phyloP scores from a whole-genome alignment of 2,329 filamentous ascomycete genomes.

The Colletotrichum kahawae region DNA sequence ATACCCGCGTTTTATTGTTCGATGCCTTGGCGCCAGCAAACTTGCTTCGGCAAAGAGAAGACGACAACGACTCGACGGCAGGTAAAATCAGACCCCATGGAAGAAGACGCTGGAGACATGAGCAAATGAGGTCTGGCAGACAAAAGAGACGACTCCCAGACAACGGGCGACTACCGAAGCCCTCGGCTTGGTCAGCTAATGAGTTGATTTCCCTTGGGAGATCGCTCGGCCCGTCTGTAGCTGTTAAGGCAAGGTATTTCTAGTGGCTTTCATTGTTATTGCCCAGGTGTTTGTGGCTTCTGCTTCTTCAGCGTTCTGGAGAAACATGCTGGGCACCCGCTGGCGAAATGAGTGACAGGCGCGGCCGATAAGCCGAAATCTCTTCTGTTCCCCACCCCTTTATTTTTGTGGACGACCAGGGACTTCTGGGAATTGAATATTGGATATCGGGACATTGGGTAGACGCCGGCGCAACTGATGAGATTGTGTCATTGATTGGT shows the following conservation, averaged over 20 bases:
- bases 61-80: background rate
- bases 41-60: background rate
- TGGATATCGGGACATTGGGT: background rate
- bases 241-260: background rate
- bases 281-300: background rate
- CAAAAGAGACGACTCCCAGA: background rate
- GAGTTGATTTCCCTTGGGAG: background rate
- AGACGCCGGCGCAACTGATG: background rate
- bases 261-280: background rate
- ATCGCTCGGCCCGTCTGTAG: background rate
- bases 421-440: background rate
- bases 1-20: background rate
- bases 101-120: background rate
- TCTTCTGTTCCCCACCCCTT: background rate
- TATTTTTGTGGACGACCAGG: background rate
- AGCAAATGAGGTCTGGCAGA: background rate
- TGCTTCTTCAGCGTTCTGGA: background rate
- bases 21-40: background rate
- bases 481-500: background rate
- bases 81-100: background rate
- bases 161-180: background rate
- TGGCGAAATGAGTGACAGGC: conserved; percentile 13
- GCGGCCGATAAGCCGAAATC: background rate
- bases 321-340: background rate
- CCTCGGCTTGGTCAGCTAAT: background rate